Base-by-base conservation (phyloP, 108 stramenopile species). In the Nitzschia sp. region DNA sequence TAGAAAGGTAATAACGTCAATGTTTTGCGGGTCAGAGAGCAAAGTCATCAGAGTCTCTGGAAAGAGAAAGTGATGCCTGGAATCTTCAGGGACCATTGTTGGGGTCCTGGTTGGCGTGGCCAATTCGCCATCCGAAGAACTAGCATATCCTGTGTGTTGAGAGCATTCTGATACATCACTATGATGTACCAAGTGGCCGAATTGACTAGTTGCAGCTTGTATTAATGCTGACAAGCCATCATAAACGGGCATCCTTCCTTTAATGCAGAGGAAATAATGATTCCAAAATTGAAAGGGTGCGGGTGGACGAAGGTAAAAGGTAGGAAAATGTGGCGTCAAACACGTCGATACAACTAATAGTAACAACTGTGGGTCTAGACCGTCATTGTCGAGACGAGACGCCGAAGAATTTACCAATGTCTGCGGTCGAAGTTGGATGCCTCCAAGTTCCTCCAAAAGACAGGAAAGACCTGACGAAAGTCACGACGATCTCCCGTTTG, bases 1-100 rank as follows among this genome's bases (percentile, higher is more conserved):
- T 40, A 90, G 62, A 59, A 85, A 90, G 3, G 82, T 66, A 46
- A 85, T 81, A 29, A 80, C 53, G 42, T 87, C 83, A 41, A 60
- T 58, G 24, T 84, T 72, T 5, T 15, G 19, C 14, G 77, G 63
- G 52, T 90, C 83, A 14, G 55, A 6, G 6, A 80, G 53, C n/a
- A 80, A 62, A 42, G 67, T 62, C 83, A 83, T 83, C 10, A 83
- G 53, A 19, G 63, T 2, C 55, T 77, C 69, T 21, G 78, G 78
- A 53, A 83, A 83, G 17, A 44, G 50, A 24, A 55, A 57, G 17
- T 65, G 61, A 8, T 12, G 20, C 22, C 25, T 56, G 10, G 25
- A 8, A 20, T 55, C 48, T 51, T 69, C 68, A 15, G 68, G 57
- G 17, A 69, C 44, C 0, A 59, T 55, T 0, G 42, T 51, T 44